Evolutionary conservation across 164 flowering plant species (phyloP).

Genomic region (Nymphaea thermarum): DNA sequence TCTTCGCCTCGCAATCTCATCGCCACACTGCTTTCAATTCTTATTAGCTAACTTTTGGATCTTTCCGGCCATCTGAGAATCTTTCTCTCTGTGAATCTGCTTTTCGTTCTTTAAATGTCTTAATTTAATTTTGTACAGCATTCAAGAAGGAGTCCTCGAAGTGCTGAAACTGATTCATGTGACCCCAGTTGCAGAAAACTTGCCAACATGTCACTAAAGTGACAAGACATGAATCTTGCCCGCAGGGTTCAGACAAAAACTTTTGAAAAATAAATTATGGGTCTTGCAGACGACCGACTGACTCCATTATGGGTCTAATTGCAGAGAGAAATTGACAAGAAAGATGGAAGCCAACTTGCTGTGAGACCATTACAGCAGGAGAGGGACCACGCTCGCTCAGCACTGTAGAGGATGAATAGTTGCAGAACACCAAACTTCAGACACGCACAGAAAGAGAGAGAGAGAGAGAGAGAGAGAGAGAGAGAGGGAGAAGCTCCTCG

Average conservation of each 20-base stretch:
- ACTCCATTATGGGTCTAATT: neutral
- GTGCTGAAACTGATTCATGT: neutral
- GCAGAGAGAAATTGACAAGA: neutral
- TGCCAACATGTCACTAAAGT: neutral
- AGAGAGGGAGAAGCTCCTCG: neutral
- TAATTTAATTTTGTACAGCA: neutral
- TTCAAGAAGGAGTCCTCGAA: neutral
- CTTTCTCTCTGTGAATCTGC: neutral
- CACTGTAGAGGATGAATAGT: neutral
- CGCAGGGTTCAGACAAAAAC: neutral
- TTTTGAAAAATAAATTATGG: neutral
- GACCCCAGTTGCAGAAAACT: neutral
- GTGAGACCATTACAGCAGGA: neutral
- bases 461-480: slow-evolving; percentile 3
- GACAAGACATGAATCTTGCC: neutral
- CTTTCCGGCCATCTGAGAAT: too few species aligned
- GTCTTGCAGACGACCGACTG: neutral
- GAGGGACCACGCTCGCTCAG: neutral
- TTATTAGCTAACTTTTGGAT: too few species aligned
- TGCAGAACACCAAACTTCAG: neutral
- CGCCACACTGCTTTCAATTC: too few species aligned
- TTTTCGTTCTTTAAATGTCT: neutral
- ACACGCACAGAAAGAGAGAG: neutral
- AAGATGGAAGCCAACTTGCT: neutral
- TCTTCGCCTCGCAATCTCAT: too few species aligned